These are phyloP conservation scores for Fusarium marasasianum DNA, from an alignment of 2,329 filamentous ascomycete genomes.

Conservation along the genomic window DNA sequence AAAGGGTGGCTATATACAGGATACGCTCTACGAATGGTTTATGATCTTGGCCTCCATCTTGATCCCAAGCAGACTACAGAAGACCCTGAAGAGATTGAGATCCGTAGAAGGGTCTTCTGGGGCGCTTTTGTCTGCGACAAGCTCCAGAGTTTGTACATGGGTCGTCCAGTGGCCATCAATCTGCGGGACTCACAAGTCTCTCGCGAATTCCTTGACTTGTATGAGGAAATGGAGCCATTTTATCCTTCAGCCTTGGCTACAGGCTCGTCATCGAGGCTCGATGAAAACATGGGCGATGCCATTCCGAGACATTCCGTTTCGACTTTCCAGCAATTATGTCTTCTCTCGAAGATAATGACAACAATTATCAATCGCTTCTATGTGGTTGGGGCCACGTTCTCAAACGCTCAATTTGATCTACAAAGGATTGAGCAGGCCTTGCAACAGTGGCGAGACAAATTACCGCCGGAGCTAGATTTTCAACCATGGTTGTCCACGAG, in stretches of 20 bases:
- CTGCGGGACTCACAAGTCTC: background rate
- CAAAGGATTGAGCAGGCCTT: constrained; percentile 4
- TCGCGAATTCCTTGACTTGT: constrained; percentile 1
- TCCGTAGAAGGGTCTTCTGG: constrained; percentile 3
- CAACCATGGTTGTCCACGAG: background rate
- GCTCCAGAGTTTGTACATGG: constrained; percentile 1
- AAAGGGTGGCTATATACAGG: constrained; percentile 16
- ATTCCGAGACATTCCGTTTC: constrained; percentile 10
- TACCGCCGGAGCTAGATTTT: background rate
- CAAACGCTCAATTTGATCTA: background rate
- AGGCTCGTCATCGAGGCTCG: background rate
- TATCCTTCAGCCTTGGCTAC: background rate
- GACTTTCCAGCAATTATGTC: constrained; percentile 8
- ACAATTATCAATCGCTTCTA: constrained; percentile 13
- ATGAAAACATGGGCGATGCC: background rate
- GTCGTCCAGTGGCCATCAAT: constrained; percentile 6
- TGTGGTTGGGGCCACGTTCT: constrained; percentile 2
- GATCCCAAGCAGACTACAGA: background rate
- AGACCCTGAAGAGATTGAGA: constrained; percentile 1
- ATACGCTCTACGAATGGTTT: constrained; percentile 2
- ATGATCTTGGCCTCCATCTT: constrained; percentile 1
- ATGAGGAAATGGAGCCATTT: constrained; percentile 14
- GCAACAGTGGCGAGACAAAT: background rate
- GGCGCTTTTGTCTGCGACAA: constrained; percentile 55
- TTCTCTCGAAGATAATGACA: constrained; percentile 12